Evolutionary conservation across 768 basidiomycete genomes (phyloP), one percentile per base, ranked within the genome.

Genomic region (Xanthoconium purpureum): DNA sequence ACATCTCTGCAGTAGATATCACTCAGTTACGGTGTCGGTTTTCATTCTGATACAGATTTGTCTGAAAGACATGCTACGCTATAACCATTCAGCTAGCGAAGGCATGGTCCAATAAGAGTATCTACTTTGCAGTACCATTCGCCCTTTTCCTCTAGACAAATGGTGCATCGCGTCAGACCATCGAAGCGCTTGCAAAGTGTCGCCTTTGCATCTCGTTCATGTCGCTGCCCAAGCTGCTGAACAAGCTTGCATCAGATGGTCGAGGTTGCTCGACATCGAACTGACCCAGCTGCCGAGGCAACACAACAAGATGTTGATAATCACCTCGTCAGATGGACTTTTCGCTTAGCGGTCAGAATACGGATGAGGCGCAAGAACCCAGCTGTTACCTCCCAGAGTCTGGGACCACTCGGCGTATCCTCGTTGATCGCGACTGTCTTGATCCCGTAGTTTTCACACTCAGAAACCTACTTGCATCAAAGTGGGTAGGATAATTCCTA

Each of bases 401-500:
- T 11, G 1, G 3, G 5, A 29, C 55, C 52, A 40, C 5, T 5
- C 0, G 40, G 35, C 1, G 59, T 60, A 32, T 57, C 55, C n/a
- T 57, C 55, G 30, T 60, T 60, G 17, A 60, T 60, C 2, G 46
- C 30, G 0, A 57, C 38, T 1, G 46, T 52, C 14, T 29, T 47
- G 50, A 60, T 47, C 0, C 38, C 28, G 32, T 37, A 60, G 1
- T 8, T 37, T 20, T 57, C 15, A 4, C 35, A 47, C 39, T 60
- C 35, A 8, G 32, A 1, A 9, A 35, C 18, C 15, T 14, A 18
- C 1, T 18, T 20, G 13, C 3, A 15, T 40, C 2, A 40, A 20
- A 10, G 10, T 5, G 15, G 11, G 11, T 11, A 33, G 32, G 32
- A 6, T 11, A 33, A 11, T 11, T 6, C 32, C 11, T 6, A 6